phyloP scores from a whole-genome alignment of 352 stramenopile species.

The Globisporangium cystogenes region DNA sequence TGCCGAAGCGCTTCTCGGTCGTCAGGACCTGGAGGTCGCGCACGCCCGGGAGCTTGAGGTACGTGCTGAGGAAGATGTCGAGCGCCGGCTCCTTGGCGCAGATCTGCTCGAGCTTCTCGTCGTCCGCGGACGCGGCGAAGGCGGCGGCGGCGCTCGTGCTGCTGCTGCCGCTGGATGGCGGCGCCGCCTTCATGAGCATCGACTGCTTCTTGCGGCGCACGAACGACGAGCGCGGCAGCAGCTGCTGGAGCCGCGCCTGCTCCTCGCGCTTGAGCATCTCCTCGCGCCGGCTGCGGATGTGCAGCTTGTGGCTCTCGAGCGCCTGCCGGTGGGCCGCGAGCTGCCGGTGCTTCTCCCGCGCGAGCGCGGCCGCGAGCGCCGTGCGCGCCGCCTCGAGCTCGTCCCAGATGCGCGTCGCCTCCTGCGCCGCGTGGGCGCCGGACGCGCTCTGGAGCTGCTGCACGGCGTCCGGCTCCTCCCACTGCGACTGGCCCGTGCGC shows the following conservation, averaged over 20 bases:
- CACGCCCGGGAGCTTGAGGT: constrained; percentile 36
- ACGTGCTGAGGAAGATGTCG: constrained; percentile 55
- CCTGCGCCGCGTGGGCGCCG: constrained; percentile 41
- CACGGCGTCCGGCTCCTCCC: constrained; percentile 61
- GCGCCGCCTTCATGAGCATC: constrained; percentile 53
- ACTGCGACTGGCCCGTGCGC: constrained; percentile 56
- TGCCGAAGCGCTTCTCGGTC: constrained; percentile 53
- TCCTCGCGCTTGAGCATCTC: constrained; percentile 54
- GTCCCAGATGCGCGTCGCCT: constrained; percentile 52
- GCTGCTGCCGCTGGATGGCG: background rate
- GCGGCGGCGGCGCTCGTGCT: background rate
- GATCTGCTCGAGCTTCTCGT: constrained; percentile 47
- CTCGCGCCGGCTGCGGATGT: constrained; percentile 40
- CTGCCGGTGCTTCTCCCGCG: constrained; percentile 37
- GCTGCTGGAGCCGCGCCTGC: constrained; percentile 43
- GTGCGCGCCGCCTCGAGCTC: constrained; percentile 39
- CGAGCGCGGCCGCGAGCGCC: constrained; percentile 31
- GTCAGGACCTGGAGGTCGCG: constrained; percentile 46
- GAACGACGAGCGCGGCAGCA: constrained; percentile 62
- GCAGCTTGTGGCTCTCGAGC: constrained; percentile 25
- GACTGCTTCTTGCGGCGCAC: constrained; percentile 61
- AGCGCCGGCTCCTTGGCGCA: constrained; percentile 45
- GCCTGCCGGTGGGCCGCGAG: constrained; percentile 24
- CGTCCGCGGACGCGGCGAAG: constrained; percentile 7
- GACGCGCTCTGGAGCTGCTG: constrained; percentile 45